Evolutionary conservation across 768 basidiomycete species (phyloP).

Genomic region (Porpolomopsis calyptriformis): DNA sequence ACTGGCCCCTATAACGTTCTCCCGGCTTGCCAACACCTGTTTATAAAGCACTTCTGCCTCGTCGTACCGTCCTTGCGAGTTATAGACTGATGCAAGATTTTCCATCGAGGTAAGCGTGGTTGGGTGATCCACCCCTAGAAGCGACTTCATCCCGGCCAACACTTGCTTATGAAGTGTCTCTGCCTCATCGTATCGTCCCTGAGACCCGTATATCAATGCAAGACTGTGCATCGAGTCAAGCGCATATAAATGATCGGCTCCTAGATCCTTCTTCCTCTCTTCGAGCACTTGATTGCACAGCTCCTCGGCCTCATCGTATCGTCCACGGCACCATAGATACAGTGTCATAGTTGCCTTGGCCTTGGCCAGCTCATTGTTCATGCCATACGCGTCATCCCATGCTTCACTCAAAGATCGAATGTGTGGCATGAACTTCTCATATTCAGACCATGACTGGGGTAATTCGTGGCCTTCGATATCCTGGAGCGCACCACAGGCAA

Average conservation of each 20-base stretch:
- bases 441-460: slow-evolving; percentile 1
- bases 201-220: neutral
- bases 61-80: neutral
- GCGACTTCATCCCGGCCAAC: neutral
- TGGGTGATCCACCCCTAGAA: neutral
- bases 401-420: neutral
- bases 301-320: neutral
- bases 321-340: neutral
- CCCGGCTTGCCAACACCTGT: neutral
- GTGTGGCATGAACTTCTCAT: neutral
- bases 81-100: neutral
- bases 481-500: neutral
- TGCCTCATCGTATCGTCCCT: neutral
- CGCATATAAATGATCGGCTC: neutral
- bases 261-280: neutral
- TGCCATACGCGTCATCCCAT: neutral
- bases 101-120: neutral
- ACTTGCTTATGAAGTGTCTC: neutral
- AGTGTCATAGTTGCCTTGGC: neutral
- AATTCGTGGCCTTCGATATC: neutral
- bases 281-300: neutral
- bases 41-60: neutral
- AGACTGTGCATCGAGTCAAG: neutral
- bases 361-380: neutral
- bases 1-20: neutral